Percentiles rank a stretch among this genome's conserved stretches.
Evolutionary conservation across 352 stramenopile genomes (phyloP).

Genomic region (Globisporangium camurandrum): DNA sequence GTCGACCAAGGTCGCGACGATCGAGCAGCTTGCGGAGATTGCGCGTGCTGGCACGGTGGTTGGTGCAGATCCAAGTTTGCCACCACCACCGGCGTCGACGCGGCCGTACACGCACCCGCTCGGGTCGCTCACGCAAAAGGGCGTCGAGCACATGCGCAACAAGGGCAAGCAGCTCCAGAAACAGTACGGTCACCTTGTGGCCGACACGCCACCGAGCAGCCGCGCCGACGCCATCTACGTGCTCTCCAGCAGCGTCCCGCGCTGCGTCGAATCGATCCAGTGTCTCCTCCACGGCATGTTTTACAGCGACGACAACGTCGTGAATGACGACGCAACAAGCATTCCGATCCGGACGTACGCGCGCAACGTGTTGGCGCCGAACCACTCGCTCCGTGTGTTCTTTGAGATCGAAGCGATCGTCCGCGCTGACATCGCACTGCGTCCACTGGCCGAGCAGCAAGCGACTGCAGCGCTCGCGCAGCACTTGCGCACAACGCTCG

Average conservation of each 20-base stretch:
- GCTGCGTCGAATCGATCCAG: slow-evolving; percentile 74
- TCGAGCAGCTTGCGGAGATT: slow-evolving; percentile 37
- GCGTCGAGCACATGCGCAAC: slow-evolving; percentile 59
- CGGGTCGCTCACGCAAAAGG: slow-evolving; percentile 52
- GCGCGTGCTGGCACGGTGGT: slow-evolving; percentile 39
- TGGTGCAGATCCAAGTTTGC: slow-evolving; percentile 30
- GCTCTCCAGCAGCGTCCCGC: slow-evolving; percentile 65
- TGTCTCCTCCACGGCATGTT: slow-evolving; percentile 70
- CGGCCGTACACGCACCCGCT: slow-evolving; percentile 38
- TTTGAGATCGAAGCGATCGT: slow-evolving; percentile 66
- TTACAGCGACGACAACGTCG: slow-evolving; percentile 18
- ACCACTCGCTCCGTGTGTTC: slow-evolving; percentile 57
- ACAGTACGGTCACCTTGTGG: slow-evolving; percentile 39
- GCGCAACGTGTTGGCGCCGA: slow-evolving; percentile 53
- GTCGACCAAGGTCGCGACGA: slow-evolving; percentile 41
- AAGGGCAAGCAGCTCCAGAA: slow-evolving; percentile 44
- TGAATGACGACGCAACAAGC: not conserved
- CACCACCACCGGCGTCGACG: slow-evolving; percentile 31
- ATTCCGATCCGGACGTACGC: slow-evolving; percentile 48
- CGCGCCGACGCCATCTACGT: slow-evolving; percentile 57
- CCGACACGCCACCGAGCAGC: slow-evolving; percentile 7
- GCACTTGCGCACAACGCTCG: slow-evolving; percentile 35
- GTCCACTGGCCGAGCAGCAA: slow-evolving; percentile 18
- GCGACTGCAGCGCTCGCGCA: slow-evolving; percentile 24
- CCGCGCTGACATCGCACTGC: slow-evolving; percentile 35